A percentile compares a stretch with the other conserved stretches of the same genome.
Evolutionary conservation across 2,329 filamentous ascomycete species (phyloP).

Genomic region (Nothophaeocryptopus gaeumannii): DNA sequence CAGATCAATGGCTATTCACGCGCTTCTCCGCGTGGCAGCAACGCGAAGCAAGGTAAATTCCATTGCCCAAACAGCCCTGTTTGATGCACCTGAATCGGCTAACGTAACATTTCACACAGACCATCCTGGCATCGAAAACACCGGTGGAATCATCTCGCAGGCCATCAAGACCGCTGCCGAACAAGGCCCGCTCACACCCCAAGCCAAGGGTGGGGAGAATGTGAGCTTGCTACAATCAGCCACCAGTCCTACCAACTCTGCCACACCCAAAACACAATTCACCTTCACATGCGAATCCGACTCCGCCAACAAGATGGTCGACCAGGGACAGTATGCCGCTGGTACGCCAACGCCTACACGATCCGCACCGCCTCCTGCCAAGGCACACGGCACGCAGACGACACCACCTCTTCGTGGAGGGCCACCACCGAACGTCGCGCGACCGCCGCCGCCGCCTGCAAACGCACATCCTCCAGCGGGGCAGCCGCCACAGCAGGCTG

Average conservation of each 20-base stretch:
- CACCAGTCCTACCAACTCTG: constrained; percentile 46
- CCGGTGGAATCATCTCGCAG: constrained; percentile 76
- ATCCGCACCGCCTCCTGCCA: constrained; percentile 11
- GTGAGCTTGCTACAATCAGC: constrained; percentile 73
- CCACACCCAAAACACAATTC: constrained; percentile 79
- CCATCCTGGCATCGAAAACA: constrained; percentile 43
- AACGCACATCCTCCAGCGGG: constrained; percentile 27
- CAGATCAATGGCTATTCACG: constrained; percentile 42
- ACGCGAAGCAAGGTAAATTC: constrained; percentile 25
- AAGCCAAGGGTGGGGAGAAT: constrained; percentile 67
- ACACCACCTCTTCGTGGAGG: constrained; percentile 24
- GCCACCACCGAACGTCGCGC: constrained; percentile 13
- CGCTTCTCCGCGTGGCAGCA: constrained; percentile 17
- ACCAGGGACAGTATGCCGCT: constrained; percentile 25
- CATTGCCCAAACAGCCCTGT: constrained; percentile 6
- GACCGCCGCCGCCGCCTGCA: constrained; percentile 22
- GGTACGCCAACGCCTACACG: constrained; percentile 19
- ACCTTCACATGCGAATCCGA: constrained; percentile 95
- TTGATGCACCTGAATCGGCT: constrained; percentile 12
- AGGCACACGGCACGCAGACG: constrained; percentile 31
- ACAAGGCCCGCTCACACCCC: constrained; percentile 53
- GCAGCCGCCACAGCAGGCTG: constrained; percentile 34
- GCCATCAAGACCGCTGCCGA: constrained; percentile 87
- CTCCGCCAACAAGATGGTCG: constrained; percentile 70
- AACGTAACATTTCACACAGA: constrained; percentile 36